Percentiles rank a stretch among this genome's conserved stretches.
phyloP scores from a whole-genome alignment of 768 basidiomycete species.

The Hypholoma fasciculare region DNA sequence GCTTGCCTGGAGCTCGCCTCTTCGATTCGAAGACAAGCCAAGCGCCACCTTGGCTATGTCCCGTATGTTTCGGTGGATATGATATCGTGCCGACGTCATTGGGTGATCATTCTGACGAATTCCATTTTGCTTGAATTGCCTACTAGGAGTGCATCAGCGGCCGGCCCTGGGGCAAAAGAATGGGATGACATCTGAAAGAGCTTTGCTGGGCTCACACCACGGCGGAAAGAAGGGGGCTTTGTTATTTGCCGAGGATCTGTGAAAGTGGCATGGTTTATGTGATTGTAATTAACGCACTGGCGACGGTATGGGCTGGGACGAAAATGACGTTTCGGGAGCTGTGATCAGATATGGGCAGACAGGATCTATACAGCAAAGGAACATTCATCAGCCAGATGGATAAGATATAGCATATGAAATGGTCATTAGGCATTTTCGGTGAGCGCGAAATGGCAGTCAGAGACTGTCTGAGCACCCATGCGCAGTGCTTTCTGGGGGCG shows the following conservation, averaged over 20 bases:
- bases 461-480: neutral
- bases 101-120: neutral
- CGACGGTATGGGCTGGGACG: neutral
- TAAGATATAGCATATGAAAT: neutral
- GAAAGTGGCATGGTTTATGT: neutral
- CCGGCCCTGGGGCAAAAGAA: neutral
- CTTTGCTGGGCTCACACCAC: neutral
- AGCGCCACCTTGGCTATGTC: too few species aligned
- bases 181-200: too few species aligned
- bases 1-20: too few species aligned
- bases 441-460: neutral
- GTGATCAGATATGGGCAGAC: constrained; percentile 2
- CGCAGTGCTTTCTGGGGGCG: too few species aligned
- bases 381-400: neutral
- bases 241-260: constrained; percentile 1
- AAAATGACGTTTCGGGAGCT: neutral
- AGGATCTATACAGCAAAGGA: neutral
- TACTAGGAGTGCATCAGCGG: neutral
- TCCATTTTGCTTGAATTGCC: neutral
- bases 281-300: neutral
- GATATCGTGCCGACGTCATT: neutral
- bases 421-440: neutral
- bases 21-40: too few species aligned
- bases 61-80: neutral
- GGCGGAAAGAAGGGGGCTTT: constrained; percentile 6